Conservation (phyloP, 164 flowering plant genomes). For the Houttuynia cordata region DNA sequence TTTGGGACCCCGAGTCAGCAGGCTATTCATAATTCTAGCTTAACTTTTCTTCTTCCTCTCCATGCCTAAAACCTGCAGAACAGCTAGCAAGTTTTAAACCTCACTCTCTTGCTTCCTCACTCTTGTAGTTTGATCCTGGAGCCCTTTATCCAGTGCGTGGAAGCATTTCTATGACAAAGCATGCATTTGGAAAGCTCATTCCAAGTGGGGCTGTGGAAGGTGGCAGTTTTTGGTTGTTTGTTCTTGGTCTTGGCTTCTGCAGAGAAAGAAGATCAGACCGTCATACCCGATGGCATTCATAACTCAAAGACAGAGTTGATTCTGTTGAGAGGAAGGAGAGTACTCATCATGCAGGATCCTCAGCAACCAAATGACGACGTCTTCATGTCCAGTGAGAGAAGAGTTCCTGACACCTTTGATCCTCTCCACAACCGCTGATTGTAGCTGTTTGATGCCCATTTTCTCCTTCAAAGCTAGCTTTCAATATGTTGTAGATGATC, state of each 20-base stretch:
- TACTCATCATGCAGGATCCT: not conserved
- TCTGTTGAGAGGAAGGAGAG: not conserved
- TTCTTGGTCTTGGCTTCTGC: not conserved
- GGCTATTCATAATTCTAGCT: not conserved
- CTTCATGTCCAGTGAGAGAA: not conserved
- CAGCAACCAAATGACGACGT: not conserved
- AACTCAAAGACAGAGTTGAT: not conserved
- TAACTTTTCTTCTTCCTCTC: not conserved
- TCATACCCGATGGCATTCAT: not conserved
- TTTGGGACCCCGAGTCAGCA: not conserved
- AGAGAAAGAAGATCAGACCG: not conserved
- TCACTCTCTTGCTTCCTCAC: not conserved
- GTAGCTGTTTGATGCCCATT: too few relatives aligned
- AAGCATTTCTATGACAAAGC: not conserved
- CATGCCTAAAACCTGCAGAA: not conserved
- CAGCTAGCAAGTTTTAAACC: not conserved
- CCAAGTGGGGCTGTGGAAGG: not conserved
- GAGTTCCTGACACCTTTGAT: not conserved
- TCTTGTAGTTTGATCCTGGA: not conserved
- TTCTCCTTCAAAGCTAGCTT: too few relatives aligned
- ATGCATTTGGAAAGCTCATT: not conserved
- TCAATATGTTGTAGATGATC: too few relatives aligned
- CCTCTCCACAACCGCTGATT: not conserved
- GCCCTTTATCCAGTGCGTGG: not conserved
- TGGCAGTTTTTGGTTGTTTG: not conserved